Conservation (phyloP, 768 basidiomycete species). For the Tephrocybe sp. region DNA sequence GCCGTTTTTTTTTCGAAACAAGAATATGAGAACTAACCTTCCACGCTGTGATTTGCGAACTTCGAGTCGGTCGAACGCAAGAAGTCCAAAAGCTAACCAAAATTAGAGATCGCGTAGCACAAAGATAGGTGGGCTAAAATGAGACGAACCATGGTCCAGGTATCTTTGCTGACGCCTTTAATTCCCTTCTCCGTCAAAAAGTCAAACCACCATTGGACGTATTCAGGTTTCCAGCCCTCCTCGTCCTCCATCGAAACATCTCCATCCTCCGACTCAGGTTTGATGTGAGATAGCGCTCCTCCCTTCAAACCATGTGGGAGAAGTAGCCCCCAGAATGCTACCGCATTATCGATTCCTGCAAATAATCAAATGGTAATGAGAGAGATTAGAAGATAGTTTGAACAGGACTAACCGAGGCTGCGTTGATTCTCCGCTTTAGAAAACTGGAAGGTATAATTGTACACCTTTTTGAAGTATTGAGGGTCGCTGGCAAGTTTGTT, state of each 20-base stretch:
- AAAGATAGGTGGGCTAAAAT: not conserved
- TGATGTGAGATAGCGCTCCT: slow-evolving; percentile 52
- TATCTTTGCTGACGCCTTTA: slow-evolving; percentile 85
- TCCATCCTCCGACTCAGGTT: slow-evolving; percentile 32
- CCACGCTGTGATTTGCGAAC: slow-evolving; percentile 71
- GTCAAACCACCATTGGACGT: slow-evolving; percentile 76
- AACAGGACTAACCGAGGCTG: slow-evolving; percentile 57
- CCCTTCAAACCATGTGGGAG: slow-evolving; percentile 68
- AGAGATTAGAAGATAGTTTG: not conserved
- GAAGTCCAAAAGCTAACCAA: slow-evolving; percentile 71
- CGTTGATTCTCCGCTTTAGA: slow-evolving; percentile 74
- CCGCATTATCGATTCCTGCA: slow-evolving; percentile 65
- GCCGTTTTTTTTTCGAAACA: slow-evolving; percentile 4
- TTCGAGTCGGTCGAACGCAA: slow-evolving; percentile 69
- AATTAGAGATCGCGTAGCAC: slow-evolving; percentile 1
- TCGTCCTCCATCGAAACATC: slow-evolving; percentile 47
- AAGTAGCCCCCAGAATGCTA: slow-evolving; percentile 76
- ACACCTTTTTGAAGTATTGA: slow-evolving; percentile 74
- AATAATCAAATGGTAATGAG: not conserved
- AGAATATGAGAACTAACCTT: slow-evolving; percentile 45
- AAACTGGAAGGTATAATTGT: slow-evolving; percentile 80
- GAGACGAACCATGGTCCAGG: slow-evolving; percentile 76
- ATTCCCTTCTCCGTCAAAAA: slow-evolving; percentile 62
- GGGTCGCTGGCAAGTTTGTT: slow-evolving; percentile 60
- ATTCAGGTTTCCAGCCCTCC: slow-evolving; percentile 60